These are phyloP conservation scores for Mycena floridula DNA, from an alignment of 768 basidiomycete species.

Conservation along the genomic window DNA sequence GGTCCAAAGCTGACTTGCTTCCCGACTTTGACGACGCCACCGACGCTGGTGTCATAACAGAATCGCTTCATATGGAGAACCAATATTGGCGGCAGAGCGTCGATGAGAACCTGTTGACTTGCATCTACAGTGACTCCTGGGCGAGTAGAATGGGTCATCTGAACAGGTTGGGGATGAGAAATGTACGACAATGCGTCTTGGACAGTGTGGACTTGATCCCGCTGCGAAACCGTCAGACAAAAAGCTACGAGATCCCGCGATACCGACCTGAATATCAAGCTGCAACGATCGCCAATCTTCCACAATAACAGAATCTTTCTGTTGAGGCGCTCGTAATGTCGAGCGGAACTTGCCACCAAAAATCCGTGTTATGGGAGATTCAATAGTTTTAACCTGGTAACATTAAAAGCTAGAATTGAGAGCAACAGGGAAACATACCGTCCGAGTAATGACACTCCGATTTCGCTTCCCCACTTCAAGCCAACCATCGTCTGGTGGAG, in stretches of 20 bases:
- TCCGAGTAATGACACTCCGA: constrained; percentile 70
- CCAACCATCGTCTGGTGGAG: constrained; percentile 62
- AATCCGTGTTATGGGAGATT: constrained; percentile 85
- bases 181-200: constrained; percentile 78
- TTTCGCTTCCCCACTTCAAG: constrained; percentile 91
- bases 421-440: constrained; percentile 39
- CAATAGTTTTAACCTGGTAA: constrained; percentile 63
- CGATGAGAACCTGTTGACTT: constrained; percentile 57
- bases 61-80: constrained; percentile 91
- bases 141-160: constrained; percentile 54
- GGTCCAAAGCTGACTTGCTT: constrained; percentile 77
- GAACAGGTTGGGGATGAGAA: constrained; percentile 74
- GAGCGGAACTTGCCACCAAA: constrained; percentile 93
- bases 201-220: constrained; percentile 69
- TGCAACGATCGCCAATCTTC: constrained; percentile 90
- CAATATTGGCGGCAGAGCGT: constrained; percentile 76
- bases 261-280: constrained; percentile 78
- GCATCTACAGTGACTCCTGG: constrained; percentile 74
- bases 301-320: constrained; percentile 80
- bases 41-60: constrained; percentile 69
- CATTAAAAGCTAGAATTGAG: constrained; percentile 3
- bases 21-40: constrained; percentile 79
- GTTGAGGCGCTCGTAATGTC: constrained; percentile 71
- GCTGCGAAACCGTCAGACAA: constrained; percentile 33
- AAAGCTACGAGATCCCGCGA: constrained; percentile 2